Evolutionary conservation across 306 rosid genomes (phyloP).

Genomic region (Rosa chinensis): DNA sequence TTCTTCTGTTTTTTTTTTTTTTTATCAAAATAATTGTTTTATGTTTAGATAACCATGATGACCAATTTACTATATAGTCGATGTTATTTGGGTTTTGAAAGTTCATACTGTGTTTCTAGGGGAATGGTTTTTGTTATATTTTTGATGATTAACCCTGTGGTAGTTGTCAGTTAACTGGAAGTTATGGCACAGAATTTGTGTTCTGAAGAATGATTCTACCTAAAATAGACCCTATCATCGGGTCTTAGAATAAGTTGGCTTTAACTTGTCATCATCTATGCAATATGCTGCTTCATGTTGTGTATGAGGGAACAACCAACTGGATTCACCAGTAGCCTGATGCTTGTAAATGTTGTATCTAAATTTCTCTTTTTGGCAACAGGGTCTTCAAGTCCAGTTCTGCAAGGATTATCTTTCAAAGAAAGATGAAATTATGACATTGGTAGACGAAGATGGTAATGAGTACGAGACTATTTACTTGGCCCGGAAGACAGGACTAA

Average conservation of each 20-base stretch:
- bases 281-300: not conserved
- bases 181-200: not conserved
- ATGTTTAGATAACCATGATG: too few relatives aligned
- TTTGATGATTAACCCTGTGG: not conserved
- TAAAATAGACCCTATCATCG: not conserved
- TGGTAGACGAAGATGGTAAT: slow-evolving; percentile 44
- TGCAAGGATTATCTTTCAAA: slow-evolving; percentile 46
- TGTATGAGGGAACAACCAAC: not conserved
- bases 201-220: not conserved
- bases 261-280: not conserved
- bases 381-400: slow-evolving; percentile 48
- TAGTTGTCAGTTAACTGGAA: not conserved
- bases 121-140: not conserved
- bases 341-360: not conserved
- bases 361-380: not conserved
- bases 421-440: slow-evolving; percentile 32
- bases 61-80: too few relatives aligned
- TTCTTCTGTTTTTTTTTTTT: not conserved
- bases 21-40: too few relatives aligned
- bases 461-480: slow-evolving; percentile 43
- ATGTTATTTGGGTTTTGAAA: not conserved
- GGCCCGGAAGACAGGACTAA: slow-evolving; percentile 42
- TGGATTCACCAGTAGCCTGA: not conserved
- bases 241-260: not conserved
- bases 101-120: not conserved